Conservation (phyloP, 257 asterid species). For the Solanum rostratum region DNA sequence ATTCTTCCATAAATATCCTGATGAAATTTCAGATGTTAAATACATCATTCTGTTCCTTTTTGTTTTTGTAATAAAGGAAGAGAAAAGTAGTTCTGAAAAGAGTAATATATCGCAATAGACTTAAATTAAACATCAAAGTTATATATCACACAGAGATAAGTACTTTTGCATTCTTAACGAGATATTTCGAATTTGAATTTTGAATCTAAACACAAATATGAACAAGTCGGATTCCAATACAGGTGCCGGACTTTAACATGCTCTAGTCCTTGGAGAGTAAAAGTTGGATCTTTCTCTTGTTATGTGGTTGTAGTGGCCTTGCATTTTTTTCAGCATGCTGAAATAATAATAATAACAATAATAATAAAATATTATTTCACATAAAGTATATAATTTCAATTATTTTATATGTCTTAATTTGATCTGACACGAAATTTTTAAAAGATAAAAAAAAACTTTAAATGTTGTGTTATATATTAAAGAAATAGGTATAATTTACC, state of each 20-base stretch:
- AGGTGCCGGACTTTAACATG: not conserved
- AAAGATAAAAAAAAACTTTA: not conserved
- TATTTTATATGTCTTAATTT: not conserved
- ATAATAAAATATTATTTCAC: not conserved
- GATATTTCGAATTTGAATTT: not conserved
- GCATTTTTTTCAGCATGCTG: constrained; percentile 59
- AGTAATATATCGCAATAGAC: not conserved
- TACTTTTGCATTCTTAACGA: not conserved
- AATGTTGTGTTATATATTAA: not conserved
- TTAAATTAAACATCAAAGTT: not conserved
- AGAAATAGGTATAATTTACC: not conserved
- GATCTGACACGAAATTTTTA: not conserved
- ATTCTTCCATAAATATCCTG: not conserved
- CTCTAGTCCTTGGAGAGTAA: constrained; percentile 9
- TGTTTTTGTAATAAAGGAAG: too few relatives aligned
- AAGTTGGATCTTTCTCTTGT: constrained; percentile 24
- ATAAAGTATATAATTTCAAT: not conserved
- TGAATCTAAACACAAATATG: fast-evolving
- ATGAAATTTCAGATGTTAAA: not conserved
- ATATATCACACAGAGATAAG: not conserved
- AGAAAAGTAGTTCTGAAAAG: not conserved
- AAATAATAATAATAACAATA: not conserved
- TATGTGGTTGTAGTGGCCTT: constrained; percentile 44
- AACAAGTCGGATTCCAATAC: not conserved
- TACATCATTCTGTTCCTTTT: not conserved